Percentiles rank a stretch among this genome's conserved stretches.
Evolutionary conservation across 306 rosid species (phyloP).

Genomic region (Vigna trinervia): DNA sequence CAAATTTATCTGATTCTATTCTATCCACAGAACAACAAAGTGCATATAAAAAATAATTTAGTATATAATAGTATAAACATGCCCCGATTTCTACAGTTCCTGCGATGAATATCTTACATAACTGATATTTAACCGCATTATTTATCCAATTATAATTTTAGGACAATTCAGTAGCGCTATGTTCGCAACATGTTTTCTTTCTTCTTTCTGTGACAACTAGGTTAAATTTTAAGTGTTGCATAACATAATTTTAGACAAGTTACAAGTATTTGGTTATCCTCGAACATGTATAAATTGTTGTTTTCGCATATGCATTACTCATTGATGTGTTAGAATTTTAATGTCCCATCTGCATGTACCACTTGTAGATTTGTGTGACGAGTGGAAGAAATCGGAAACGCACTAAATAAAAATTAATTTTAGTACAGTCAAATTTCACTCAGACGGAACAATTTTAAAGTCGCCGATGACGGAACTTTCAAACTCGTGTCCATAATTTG

Average conservation of each 20-base stretch:
- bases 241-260: not conserved
- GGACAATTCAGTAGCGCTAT: not conserved
- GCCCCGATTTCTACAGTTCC: not conserved
- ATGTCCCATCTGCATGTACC: not conserved
- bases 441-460: too few species aligned
- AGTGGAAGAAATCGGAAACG: not conserved
- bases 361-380: not conserved
- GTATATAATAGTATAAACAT: not conserved
- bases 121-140: not conserved
- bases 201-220: not conserved
- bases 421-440: too few species aligned
- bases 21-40: not conserved
- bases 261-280: not conserved
- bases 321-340: not conserved
- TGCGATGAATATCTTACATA: not conserved
- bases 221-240: not conserved
- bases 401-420: not conserved
- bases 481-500: not conserved
- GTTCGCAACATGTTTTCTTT: not conserved
- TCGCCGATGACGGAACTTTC: not conserved
- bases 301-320: not conserved
- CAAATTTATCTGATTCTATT: not conserved
- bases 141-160: not conserved
- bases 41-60: not conserved
- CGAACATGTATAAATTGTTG: not conserved